Evolutionary conservation across 345 rosid species (phyloP).

Genomic region (Gossypium longicalyx): DNA sequence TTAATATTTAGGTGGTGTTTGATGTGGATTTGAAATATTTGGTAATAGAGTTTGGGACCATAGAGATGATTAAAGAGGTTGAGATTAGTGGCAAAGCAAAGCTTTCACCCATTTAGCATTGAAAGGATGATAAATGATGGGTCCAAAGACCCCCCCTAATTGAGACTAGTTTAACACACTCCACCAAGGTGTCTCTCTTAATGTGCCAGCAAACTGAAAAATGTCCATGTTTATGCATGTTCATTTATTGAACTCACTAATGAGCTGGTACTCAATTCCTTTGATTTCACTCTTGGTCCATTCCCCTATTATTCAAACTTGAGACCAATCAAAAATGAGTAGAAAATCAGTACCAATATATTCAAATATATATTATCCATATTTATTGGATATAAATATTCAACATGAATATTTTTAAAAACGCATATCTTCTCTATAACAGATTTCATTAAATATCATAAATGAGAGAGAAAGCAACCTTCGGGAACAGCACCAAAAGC

Average conservation of each 20-base stretch:
- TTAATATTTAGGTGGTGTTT: too few species aligned
- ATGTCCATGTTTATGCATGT: background rate
- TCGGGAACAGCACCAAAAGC: too few species aligned
- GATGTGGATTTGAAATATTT: too few species aligned
- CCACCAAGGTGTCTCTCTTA: background rate
- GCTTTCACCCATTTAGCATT: background rate
- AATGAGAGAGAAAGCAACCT: too few species aligned
- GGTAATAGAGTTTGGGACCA: background rate
- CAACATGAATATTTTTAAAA: too few species aligned
- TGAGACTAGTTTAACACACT: background rate
- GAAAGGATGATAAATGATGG: background rate
- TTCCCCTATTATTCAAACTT: background rate
- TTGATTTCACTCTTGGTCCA: background rate
- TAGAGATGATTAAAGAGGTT: background rate
- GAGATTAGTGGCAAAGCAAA: background rate
- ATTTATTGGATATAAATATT: too few species aligned
- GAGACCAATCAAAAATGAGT: background rate
- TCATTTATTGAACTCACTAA: background rate
- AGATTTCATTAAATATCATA: too few species aligned
- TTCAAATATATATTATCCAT: too few species aligned
- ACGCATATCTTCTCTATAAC: too few species aligned
- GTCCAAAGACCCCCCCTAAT: constrained; percentile 1
- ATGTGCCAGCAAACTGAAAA: background rate
- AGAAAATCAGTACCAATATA: too few species aligned
- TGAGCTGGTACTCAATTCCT: background rate